Evolutionary conservation across 2,329 filamentous ascomycete genomes (phyloP).

Genomic region (Ophiocordyceps camponoti-rufipedis): DNA sequence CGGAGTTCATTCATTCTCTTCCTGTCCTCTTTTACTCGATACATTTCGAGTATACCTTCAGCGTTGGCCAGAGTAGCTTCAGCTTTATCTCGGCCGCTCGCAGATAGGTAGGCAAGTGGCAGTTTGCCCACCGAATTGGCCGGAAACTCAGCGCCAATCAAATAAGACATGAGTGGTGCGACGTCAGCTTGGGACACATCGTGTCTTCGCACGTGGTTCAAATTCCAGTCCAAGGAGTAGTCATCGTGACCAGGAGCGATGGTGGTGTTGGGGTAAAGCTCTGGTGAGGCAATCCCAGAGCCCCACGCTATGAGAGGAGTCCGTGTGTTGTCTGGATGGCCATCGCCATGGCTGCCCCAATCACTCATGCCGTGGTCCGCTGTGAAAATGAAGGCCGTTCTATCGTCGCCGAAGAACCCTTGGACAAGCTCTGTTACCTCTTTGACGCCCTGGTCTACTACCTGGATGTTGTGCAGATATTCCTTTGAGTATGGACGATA

Average conservation of each 20-base stretch:
- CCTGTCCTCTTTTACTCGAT: slow-evolving; percentile 75
- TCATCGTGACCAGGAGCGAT: slow-evolving; percentile 69
- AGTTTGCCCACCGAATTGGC: slow-evolving; percentile 93
- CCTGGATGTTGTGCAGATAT: slow-evolving; percentile 83
- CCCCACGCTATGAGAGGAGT: slow-evolving; percentile 91
- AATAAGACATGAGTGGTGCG: slow-evolving; percentile 86
- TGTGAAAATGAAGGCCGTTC: slow-evolving; percentile 92
- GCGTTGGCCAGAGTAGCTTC: slow-evolving; percentile 73
- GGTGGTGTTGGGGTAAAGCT: slow-evolving; percentile 30
- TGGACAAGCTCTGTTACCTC: slow-evolving; percentile 69
- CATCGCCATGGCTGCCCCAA: slow-evolving; percentile 97
- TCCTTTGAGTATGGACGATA: slow-evolving; percentile 88
- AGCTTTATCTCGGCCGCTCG: slow-evolving; percentile 57
- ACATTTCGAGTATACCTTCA: slow-evolving; percentile 83
- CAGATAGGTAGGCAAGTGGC: slow-evolving; percentile 65
- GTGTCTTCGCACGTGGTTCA: slow-evolving; percentile 65
- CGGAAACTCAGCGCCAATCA: slow-evolving; percentile 74
- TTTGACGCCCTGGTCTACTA: slow-evolving; percentile 79
- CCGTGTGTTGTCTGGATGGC: slow-evolving; percentile 89
- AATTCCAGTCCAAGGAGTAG: slow-evolving; percentile 75
- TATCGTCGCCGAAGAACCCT: slow-evolving; percentile 65
- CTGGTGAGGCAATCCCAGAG: slow-evolving; percentile 67
- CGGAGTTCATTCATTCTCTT: slow-evolving; percentile 61
- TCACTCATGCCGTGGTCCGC: slow-evolving; percentile 99
- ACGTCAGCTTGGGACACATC: slow-evolving; percentile 91